phyloP scores from a whole-genome alignment of 345 rosid species.

The Clarkia xantiana region DNA sequence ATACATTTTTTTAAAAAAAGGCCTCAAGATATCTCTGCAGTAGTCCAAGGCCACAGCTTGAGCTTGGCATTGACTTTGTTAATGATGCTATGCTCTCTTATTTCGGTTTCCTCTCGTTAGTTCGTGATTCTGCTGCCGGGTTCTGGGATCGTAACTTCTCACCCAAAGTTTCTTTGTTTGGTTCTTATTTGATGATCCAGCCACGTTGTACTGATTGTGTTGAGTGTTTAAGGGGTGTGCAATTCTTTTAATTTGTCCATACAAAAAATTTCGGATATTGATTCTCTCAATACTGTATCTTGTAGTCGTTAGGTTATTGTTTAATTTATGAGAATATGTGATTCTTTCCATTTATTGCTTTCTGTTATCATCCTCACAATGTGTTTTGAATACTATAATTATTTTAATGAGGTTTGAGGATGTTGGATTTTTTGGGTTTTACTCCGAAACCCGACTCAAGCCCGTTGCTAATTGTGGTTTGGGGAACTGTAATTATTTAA shows the following conservation, averaged over 20 bases:
- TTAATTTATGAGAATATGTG: slow-evolving; percentile 7
- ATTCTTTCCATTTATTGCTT: slow-evolving; percentile 3
- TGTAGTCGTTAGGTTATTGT: slow-evolving; percentile 3
- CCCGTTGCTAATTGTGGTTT: too few relatives aligned
- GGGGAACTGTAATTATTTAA: too few relatives aligned
- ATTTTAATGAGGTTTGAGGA: too few relatives aligned
- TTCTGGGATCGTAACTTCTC: slow-evolving; percentile 1
- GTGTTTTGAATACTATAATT: too few relatives aligned
- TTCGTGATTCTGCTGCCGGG: not conserved
- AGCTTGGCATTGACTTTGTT: slow-evolving; percentile 20
- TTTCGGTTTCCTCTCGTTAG: not conserved
- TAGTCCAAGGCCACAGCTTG: slow-evolving; percentile 11
- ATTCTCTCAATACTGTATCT: not conserved
- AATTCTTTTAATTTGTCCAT: slow-evolving; percentile 7
- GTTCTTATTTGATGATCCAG: too few relatives aligned
- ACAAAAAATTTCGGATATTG: not conserved
- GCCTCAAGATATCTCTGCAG: slow-evolving; percentile 55
- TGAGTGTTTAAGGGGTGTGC: slow-evolving; percentile 2
- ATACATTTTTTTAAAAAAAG: slow-evolving; percentile 24
- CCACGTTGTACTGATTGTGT: too few relatives aligned
- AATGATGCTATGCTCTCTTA: slow-evolving; percentile 9
- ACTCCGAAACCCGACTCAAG: too few relatives aligned
- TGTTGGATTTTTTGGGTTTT: too few relatives aligned
- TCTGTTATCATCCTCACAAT: not conserved
- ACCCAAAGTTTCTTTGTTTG: slow-evolving; percentile 1